Conservation (phyloP, 192 early-diverging fungal species). For the Coemansia sp. region DNA sequence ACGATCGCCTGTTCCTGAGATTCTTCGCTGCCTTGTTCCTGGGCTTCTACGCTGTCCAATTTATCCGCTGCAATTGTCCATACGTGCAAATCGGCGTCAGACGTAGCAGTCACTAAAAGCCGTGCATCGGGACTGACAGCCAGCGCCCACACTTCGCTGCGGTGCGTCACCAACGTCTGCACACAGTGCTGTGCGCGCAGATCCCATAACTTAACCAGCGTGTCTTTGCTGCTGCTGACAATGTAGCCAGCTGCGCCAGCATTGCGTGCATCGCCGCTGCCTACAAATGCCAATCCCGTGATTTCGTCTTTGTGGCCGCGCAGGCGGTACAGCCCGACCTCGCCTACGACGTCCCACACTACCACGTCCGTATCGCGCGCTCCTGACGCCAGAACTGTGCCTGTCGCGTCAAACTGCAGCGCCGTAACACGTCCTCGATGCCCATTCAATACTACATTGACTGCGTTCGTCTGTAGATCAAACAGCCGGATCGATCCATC, state of each 20-base stretch:
- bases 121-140: slow-evolving; percentile 66
- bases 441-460: slow-evolving; percentile 81
- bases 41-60: slow-evolving; percentile 12
- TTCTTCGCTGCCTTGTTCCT: too few relatives aligned
- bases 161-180: slow-evolving; percentile 89
- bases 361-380: slow-evolving; percentile 92
- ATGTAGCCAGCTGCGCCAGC: slow-evolving; percentile 66
- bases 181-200: slow-evolving; percentile 89
- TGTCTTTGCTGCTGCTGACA: slow-evolving; percentile 91
- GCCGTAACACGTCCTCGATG: slow-evolving; percentile 85
- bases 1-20: too few relatives aligned
- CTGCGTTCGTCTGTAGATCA: slow-evolving; percentile 58
- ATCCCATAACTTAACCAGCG: slow-evolving; percentile 96
- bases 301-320: slow-evolving; percentile 96
- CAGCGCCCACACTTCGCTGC: slow-evolving; percentile 91
- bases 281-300: slow-evolving; percentile 58
- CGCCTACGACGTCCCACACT: slow-evolving; percentile 92
- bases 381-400: slow-evolving; percentile 85
- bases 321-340: slow-evolving; percentile 83
- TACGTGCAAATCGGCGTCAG: slow-evolving; percentile 80
- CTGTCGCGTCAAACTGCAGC: slow-evolving; percentile 76
- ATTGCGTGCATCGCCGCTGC: slow-evolving; percentile 30
- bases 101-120: slow-evolving; percentile 79
- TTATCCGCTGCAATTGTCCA: slow-evolving; percentile 73
- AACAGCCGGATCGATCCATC: slow-evolving; percentile 94